phyloP scores from a whole-genome alignment of 768 basidiomycete genomes.

The Ephemerocybe angulata region DNA sequence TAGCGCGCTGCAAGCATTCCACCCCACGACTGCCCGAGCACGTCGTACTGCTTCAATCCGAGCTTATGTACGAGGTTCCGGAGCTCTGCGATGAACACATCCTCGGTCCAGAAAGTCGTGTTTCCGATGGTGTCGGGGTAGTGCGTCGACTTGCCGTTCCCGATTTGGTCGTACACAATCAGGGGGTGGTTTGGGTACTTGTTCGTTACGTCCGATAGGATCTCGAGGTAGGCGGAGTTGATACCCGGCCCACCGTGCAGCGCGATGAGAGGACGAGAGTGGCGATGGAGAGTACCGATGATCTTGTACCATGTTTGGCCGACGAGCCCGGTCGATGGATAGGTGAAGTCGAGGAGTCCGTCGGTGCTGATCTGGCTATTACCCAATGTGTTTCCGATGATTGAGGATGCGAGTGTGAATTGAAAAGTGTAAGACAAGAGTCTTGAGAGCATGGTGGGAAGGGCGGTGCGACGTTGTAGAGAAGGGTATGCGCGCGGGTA shows the following conservation, averaged over 20 bases:
- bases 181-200: constrained; percentile 42
- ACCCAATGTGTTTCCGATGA: no score
- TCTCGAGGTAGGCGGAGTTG: constrained; percentile 37
- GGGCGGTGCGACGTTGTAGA: no score
- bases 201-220: constrained; percentile 35
- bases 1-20: constrained; percentile 46
- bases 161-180: constrained; percentile 56
- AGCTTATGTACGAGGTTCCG: constrained; percentile 43
- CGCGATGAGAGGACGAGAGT: constrained; percentile 40
- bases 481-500: no score
- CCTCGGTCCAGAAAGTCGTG: constrained; percentile 48
- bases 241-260: constrained; percentile 55
- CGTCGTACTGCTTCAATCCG: constrained; percentile 40
- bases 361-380: no score
- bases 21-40: constrained; percentile 51
- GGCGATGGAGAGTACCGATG: constrained; percentile 37
- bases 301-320: constrained; percentile 49
- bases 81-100: constrained; percentile 51
- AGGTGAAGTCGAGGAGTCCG: constrained; percentile 10
- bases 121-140: constrained; percentile 40
- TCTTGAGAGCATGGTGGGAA: no score
- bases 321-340: constrained; percentile 10
- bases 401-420: no score
- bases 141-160: constrained; percentile 52
- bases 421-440: no score